Evolutionary conservation across 2,329 filamentous ascomycete genomes (phyloP), one percentile per base, ranked within the genome.

Genomic region (Leptographium procerum): DNA sequence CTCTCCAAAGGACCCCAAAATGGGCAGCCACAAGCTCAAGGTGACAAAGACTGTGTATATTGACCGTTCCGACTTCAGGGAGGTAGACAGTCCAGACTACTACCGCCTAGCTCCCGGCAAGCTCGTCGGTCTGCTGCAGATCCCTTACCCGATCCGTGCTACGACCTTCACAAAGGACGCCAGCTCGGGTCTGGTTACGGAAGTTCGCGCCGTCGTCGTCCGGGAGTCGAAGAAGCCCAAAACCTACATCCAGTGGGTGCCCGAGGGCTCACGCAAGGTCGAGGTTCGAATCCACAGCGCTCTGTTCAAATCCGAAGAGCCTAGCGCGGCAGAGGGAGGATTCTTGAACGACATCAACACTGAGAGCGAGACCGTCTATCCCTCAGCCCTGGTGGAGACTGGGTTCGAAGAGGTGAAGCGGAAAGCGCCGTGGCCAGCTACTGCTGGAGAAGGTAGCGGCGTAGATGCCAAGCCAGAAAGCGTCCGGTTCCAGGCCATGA

Each of bases 211-310:
- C 16, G 77, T 79, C 24, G 85, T 85, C 57, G 86, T 89, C 61
- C 87, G 87, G 60, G 86, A 89, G 61, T 82, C 79, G 22, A 84
- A 86, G 67, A 82, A 84, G 65, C 83, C 87, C 48, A 92, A 95
- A 74, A 85, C 90, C 1, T 89, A 84, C 68, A 95, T 96, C 69
- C 91, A 96, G 69, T 96, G 92, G 92, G 88, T 96, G 7, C 83
- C 85, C 6, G 82, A 84, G 45, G 85, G 83, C 1, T 81, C 86
- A 0, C 78, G 78, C 16, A 83, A 84, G 64, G 85, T 86, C 14
- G 87, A 91, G 70, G 88, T 84, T 48, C 87, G 91, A 60, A 78
- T 94, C 53, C 86, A 94, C 74, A 88, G 90, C 69, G 77, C 84
- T 3, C 80, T 97, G 0, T 96, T 96, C 81, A 91, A 90, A 70